phyloP scores from a whole-genome alignment of 2,329 filamentous ascomycete species.

The Aureobasidium musti region DNA sequence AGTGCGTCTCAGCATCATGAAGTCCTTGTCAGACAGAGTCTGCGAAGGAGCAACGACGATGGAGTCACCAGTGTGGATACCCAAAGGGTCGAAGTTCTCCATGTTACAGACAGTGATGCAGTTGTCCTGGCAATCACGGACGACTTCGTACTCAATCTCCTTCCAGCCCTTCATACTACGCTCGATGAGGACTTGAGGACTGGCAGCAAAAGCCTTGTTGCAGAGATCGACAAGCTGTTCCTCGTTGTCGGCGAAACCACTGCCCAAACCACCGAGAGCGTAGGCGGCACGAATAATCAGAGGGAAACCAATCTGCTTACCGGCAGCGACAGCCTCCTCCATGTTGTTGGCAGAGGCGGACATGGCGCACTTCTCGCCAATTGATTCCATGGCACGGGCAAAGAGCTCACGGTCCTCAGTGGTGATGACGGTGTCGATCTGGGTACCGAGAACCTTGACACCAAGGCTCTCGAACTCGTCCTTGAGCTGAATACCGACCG shows the following conservation, averaged over 20 bases:
- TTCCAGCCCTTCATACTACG: constrained; percentile 99
- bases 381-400: constrained; percentile 96
- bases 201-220: constrained; percentile 91
- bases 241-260: constrained; percentile 91
- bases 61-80: constrained; percentile 96
- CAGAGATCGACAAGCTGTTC: constrained; percentile 81
- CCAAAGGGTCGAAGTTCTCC: constrained; percentile 99
- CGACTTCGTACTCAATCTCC: constrained; percentile 98
- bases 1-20: constrained; percentile 97
- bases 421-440: constrained; percentile 97
- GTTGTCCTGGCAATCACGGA: constrained; percentile 92
- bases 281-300: constrained; percentile 97
- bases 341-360: constrained; percentile 88
- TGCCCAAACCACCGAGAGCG: constrained; percentile 89
- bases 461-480: constrained; percentile 93
- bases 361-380: constrained; percentile 96
- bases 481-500: constrained; percentile 95
- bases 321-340: constrained; percentile 83
- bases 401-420: constrained; percentile 98
- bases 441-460: constrained; percentile 91
- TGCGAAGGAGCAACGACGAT: constrained; percentile 98
- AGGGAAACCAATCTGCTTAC: constrained; percentile 90
- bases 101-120: constrained; percentile 99
- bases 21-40: constrained; percentile 95
- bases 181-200: constrained; percentile 94